A percentile compares a stretch with the other conserved stretches of the same genome.
Conservation (phyloP, 352 stramenopile species). For the Pythium plurisporium region DNA sequence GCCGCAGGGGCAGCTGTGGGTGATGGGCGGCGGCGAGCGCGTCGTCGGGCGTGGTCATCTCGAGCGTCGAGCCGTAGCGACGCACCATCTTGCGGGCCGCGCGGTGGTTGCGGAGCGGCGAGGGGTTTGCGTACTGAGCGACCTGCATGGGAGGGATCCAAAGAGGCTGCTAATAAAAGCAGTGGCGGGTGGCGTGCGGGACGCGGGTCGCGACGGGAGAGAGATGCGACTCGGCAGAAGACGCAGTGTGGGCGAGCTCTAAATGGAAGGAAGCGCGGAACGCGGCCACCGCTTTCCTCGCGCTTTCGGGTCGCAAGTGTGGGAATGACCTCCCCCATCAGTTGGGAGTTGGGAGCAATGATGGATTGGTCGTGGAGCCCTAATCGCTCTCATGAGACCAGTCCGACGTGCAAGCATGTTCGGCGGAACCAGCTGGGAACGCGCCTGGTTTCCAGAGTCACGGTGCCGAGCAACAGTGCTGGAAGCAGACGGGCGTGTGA, state of each 20-base stretch:
- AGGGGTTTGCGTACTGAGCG: constrained; percentile 19
- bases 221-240: constrained; percentile 7
- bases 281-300: constrained; percentile 9
- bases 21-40: constrained; percentile 11
- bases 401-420: constrained; percentile 3
- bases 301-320: constrained; percentile 12
- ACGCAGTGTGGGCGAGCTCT: too few relatives aligned
- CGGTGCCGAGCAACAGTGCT: neutral
- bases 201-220: constrained; percentile 1
- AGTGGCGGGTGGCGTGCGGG: neutral
- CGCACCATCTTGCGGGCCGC: constrained; percentile 11
- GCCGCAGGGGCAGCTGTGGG: constrained; percentile 16
- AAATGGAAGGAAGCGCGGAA: constrained; percentile 2
- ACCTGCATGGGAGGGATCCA: constrained; percentile 12
- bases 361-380: neutral
- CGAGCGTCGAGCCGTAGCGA: constrained; percentile 6
- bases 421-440: constrained; percentile 15
- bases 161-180: constrained; percentile 9
- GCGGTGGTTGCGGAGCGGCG: constrained; percentile 6
- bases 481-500: constrained; percentile 1
- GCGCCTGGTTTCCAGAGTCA: neutral
- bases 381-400: constrained; percentile 3
- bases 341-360: neutral
- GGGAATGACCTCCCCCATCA: neutral
- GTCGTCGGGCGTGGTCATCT: neutral